A percentile compares a stretch with the other conserved stretches of the same genome.
These are phyloP conservation scores for Chamaecyparis obtusa DNA, from an alignment of 75 land plant genomes.

Conservation along the genomic window DNA sequence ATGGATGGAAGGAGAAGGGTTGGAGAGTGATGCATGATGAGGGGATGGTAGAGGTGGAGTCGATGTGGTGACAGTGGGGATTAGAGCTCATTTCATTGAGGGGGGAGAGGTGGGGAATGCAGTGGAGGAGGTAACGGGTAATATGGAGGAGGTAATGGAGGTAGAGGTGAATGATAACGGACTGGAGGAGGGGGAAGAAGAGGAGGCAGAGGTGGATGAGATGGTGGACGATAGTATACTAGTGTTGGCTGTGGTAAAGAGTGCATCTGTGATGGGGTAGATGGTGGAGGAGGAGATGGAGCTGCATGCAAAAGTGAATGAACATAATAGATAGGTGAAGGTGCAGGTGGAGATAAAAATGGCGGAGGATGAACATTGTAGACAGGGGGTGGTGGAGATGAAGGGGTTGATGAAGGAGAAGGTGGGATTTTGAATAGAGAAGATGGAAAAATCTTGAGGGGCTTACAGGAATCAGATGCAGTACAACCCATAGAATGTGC, in stretches of 20 bases:
- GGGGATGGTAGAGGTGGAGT: not conserved
- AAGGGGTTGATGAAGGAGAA: conserved; percentile 11
- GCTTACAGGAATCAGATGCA: conserved; percentile 12
- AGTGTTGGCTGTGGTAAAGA: not conserved
- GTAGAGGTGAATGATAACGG: not conserved
- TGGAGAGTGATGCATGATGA: not conserved
- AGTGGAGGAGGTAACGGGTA: not conserved
- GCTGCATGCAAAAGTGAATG: not conserved
- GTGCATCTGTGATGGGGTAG: not conserved
- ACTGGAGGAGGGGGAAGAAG: not conserved
- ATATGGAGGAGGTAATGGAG: not conserved
- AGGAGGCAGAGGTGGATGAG: conserved; percentile 3
- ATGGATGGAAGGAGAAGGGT: not conserved
- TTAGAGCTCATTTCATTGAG: not conserved
- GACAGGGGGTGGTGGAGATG: conserved; percentile 9
- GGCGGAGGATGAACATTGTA: not conserved
- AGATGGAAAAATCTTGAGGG: not conserved
- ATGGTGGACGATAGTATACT: not conserved
- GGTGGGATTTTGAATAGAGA: not conserved
- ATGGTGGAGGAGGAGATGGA: not conserved
- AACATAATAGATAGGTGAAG: not conserved
- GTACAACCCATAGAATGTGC: conserved; percentile 19
- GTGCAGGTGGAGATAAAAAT: not conserved
- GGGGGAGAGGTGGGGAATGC: conserved; percentile 5
- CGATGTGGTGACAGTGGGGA: not conserved